Conservation (phyloP, 768 basidiomycete species). For the Psilocybe sp. region DNA sequence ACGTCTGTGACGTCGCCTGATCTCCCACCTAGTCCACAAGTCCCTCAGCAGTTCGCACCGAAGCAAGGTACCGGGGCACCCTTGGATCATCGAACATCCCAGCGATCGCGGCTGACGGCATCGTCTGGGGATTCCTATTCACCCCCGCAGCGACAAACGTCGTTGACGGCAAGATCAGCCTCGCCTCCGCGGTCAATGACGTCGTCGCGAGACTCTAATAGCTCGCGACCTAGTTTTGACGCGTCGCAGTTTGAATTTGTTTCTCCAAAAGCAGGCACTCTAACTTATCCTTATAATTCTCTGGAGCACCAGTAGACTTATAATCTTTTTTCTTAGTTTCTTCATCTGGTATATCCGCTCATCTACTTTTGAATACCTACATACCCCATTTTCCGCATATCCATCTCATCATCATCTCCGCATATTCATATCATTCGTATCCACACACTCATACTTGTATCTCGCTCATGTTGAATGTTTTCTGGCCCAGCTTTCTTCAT, state of each 20-base stretch:
- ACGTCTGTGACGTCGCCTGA: constrained; percentile 35
- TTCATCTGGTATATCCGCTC: constrained; percentile 2
- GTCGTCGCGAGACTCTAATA: constrained; percentile 40
- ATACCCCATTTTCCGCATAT: constrained; percentile 7
- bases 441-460: constrained; percentile 1
- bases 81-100: constrained; percentile 26
- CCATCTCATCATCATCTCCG: constrained; percentile 8
- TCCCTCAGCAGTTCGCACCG: constrained; percentile 48
- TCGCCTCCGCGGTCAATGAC: constrained; percentile 36
- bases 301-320: constrained; percentile 37
- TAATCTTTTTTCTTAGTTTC: constrained; percentile 1
- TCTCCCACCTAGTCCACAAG: constrained; percentile 62
- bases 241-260: constrained; percentile 67
- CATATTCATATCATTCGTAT: constrained; percentile 4
- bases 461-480: not conserved
- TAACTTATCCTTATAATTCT: constrained; percentile 58
- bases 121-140: constrained; percentile 33
- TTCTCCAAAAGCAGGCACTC: constrained; percentile 43
- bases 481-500: no score
- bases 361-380: constrained; percentile 1
- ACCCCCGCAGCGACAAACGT: constrained; percentile 20
- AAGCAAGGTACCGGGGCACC: constrained; percentile 7
- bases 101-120: constrained; percentile 29
- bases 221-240: constrained; percentile 55
- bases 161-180: constrained; percentile 22